Conservation (phyloP, 202 grass and related monocot species). For the Carex arenaria region DNA sequence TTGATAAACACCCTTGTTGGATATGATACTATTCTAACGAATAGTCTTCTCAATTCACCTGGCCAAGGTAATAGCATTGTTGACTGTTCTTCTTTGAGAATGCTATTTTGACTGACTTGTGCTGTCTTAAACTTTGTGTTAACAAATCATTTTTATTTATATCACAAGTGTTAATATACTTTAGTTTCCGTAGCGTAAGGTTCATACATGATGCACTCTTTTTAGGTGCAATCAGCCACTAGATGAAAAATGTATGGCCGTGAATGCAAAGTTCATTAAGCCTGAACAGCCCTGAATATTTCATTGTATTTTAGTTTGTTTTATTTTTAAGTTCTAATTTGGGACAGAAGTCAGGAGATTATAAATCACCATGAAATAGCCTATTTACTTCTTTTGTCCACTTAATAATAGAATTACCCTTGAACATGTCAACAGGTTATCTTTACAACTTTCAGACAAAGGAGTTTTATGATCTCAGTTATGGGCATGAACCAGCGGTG, state of each 20-base stretch:
- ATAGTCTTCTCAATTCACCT: constrained; percentile 90
- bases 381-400: constrained; percentile 13
- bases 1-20: constrained; percentile 94
- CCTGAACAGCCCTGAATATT: neutral
- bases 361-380: neutral
- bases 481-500: constrained; percentile 75
- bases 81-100: constrained; percentile 10
- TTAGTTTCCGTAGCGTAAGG: neutral
- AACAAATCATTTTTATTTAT: neutral
- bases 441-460: constrained; percentile 99
- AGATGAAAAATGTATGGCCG: neutral
- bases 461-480: constrained; percentile 98
- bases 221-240: neutral
- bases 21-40: constrained; percentile 98
- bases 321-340: neutral
- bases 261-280: constrained; percentile 6
- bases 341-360: neutral
- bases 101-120: neutral
- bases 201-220: neutral
- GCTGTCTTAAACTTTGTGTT: neutral
- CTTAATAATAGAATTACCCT: neutral
- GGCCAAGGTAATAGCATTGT: constrained; percentile 51
- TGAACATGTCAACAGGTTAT: constrained; percentile 61
- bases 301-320: neutral
- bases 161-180: neutral